These are phyloP conservation scores for Mallotus japonicus DNA, from an alignment of 441 rosid genomes.

Conservation along the genomic window DNA sequence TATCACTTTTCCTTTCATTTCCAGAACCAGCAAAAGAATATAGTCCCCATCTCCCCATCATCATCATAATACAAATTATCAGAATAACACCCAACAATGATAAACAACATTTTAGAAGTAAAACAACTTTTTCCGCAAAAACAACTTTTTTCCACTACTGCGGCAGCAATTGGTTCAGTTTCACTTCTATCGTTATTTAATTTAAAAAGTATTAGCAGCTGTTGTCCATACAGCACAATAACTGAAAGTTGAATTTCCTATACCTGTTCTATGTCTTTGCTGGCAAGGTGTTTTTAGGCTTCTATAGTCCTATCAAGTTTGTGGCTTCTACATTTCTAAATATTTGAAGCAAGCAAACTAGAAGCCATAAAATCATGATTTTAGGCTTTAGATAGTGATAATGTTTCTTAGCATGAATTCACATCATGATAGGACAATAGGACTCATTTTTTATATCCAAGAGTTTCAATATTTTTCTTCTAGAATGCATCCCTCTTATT, in stretches of 20 bases:
- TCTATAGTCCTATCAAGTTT: no score
- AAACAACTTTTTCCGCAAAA: neutral
- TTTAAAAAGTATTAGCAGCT: neutral
- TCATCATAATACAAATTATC: neutral
- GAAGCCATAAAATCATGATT: neutral
- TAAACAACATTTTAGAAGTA: neutral
- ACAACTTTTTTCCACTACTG: neutral
- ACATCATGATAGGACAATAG: neutral
- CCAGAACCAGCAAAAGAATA: neutral
- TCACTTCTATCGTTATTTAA: neutral
- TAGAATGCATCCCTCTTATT: neutral
- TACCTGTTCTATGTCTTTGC: neutral
- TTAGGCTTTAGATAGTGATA: neutral
- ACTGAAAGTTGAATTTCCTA: neutral
- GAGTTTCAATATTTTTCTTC: neutral
- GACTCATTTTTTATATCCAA: neutral
- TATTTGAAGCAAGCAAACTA: neutral
- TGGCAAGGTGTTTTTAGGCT: no score
- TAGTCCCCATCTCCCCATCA: neutral
- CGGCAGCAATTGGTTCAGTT: neutral
- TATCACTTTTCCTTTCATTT: constrained; percentile 15
- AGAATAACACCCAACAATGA: neutral
- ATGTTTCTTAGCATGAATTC: neutral
- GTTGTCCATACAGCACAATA: neutral
- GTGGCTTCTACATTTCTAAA: neutral